Evolutionary conservation across 257 asterid genomes (phyloP), one percentile per base, ranked within the genome.

Genomic region (Eustoma russellianum): DNA sequence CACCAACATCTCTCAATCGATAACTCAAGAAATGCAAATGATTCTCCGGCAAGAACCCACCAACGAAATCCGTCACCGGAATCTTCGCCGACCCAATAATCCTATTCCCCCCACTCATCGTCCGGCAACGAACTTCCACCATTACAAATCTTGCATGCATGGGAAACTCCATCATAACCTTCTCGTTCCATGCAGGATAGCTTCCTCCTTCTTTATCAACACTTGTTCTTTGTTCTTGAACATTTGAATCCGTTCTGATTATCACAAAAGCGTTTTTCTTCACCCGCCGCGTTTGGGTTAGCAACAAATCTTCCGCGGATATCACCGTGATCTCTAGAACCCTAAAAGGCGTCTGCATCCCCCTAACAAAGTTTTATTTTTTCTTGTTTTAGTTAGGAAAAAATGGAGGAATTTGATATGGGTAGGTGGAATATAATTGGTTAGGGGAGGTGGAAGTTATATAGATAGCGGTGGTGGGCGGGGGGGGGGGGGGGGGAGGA

Each of bases 1-100:
- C 91, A 7, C 53, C 57, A 6, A 46, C 56, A 50, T 78, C 80
- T 73, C 82, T 73, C 66, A 88, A 52, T 67, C 95, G 76, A 19
- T 88, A 88, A 66, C 97, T 85, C 91, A 88, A 69, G 59, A 88
- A 82, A 33, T 77, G 87, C 79, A 85, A 14, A 49, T 80, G 71
- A n/a, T 75, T 73, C 5, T 68, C 76, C 12, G 91, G 95, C 54
- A 80, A 64, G 48, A 57, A 45, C 1, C 88, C 91, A 11, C 88
- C 94, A 17, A 64, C 17, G 53, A 88, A 88, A 65, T 88, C 97
- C n/a, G 83, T 51, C 15, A 74, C 76, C 2, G 95, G 97, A 55
- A 88, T 64, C 7, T 46, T 66, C 0, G 81, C 85, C 1, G 72
- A 43, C 49, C 97, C 97, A 50, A 84, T 7, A 5, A 62, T 19